phyloP scores from a whole-genome alignment of 2,329 filamentous ascomycete species.

The Epichloe gansuensis region DNA sequence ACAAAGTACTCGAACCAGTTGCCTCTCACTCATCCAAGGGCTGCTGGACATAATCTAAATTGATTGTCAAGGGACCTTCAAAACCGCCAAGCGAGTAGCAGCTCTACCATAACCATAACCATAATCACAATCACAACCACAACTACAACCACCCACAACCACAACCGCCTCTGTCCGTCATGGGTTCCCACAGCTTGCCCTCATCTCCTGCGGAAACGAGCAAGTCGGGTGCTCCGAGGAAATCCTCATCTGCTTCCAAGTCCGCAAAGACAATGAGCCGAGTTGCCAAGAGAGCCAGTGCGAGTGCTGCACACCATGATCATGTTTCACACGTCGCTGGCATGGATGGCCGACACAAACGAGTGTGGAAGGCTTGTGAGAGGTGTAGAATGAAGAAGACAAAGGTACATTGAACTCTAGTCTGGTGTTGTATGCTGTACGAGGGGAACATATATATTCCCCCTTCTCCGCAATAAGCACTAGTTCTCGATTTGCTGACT shows the following conservation, averaged over 20 bases:
- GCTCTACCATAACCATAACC: too few species aligned
- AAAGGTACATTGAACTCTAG: slow-evolving; percentile 32
- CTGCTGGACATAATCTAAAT: too few species aligned
- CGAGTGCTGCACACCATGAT: slow-evolving; percentile 24
- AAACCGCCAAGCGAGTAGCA: too few species aligned
- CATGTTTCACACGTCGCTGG: slow-evolving; percentile 20
- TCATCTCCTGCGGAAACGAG: slow-evolving; percentile 39
- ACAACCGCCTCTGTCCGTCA: slow-evolving; percentile 12
- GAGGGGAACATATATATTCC: too few species aligned
- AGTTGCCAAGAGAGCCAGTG: slow-evolving; percentile 36
- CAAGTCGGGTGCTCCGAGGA: slow-evolving; percentile 24
- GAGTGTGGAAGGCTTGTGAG: slow-evolving; percentile 55
- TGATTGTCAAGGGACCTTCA: too few species aligned
- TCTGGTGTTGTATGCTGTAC: too few species aligned
- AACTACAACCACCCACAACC: background rate
- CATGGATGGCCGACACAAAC: slow-evolving; percentile 46
- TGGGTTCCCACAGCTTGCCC: slow-evolving; percentile 36
- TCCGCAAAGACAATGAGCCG: slow-evolving; percentile 37
- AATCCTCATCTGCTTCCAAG: slow-evolving; percentile 30
- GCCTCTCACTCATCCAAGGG: too few species aligned
- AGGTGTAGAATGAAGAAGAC: slow-evolving; percentile 58
- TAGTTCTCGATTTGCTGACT: background rate
- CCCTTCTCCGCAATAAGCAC: too few species aligned
- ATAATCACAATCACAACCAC: too few species aligned
- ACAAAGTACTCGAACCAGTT: background rate